Conservation (phyloP, 1,139 yeast species). For the Debaryomyces subglobosus region DNA sequence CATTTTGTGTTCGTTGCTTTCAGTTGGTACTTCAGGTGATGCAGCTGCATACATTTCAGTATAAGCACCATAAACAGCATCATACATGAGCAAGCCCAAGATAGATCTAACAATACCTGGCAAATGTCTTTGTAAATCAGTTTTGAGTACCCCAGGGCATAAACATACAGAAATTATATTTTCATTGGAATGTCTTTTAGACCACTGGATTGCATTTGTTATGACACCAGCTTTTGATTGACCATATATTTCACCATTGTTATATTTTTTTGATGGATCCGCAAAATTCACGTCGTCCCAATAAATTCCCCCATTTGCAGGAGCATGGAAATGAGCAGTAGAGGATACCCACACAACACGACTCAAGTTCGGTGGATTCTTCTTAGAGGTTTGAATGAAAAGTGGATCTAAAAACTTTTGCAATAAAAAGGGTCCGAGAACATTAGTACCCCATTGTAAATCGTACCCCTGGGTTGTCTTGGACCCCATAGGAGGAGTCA, state of each 20-base stretch:
- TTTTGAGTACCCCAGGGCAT: conserved; percentile 50
- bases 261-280: conserved; percentile 3
- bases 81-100: conserved; percentile 11
- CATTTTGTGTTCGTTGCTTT: not conserved
- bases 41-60: conserved; percentile 27
- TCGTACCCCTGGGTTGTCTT: conserved; percentile 29
- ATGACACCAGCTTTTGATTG: conserved; percentile 52
- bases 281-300: conserved; percentile 38
- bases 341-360: conserved; percentile 55
- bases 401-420: conserved; percentile 48
- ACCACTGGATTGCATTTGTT: conserved; percentile 47
- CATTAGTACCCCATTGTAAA: conserved; percentile 52
- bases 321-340: conserved; percentile 37
- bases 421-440: conserved; percentile 51
- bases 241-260: conserved; percentile 30
- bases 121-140: conserved; percentile 43
- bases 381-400: conserved; percentile 34
- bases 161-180: conserved; percentile 38
- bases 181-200: conserved; percentile 30
- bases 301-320: conserved; percentile 39
- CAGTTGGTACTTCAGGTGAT: conserved; percentile 19
- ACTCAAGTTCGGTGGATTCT: conserved; percentile 15
- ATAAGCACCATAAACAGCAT: conserved; percentile 21
- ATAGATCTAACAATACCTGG: not conserved
- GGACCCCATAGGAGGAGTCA: conserved; percentile 41